phyloP scores from a whole-genome alignment of 2,329 filamentous ascomycete species.

The Fusarium decemcellulare region DNA sequence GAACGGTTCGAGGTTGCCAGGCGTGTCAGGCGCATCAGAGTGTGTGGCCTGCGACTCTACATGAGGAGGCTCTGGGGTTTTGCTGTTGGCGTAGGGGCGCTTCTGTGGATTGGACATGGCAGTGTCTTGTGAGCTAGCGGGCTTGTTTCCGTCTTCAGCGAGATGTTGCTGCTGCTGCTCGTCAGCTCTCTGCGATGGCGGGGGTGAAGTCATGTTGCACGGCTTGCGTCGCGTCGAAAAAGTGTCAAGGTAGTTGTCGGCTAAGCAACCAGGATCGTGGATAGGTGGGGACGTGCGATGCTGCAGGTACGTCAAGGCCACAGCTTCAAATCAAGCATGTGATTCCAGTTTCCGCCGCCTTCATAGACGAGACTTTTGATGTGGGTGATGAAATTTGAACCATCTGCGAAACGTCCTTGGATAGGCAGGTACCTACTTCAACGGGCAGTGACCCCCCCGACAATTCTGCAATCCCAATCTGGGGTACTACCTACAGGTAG shows the following conservation, averaged over 20 bases:
- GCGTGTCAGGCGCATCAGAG: slow-evolving; percentile 62
- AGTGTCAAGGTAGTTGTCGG: slow-evolving; percentile 32
- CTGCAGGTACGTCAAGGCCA: slow-evolving; percentile 2
- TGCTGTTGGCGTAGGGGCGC: slow-evolving; percentile 40
- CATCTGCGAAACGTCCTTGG: not conserved
- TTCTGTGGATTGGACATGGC: slow-evolving; percentile 42
- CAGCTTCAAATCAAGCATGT: not conserved
- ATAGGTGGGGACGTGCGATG: slow-evolving; percentile 15
- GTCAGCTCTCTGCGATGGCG: slow-evolving; percentile 32
- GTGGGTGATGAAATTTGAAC: too few species aligned
- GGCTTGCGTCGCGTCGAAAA: slow-evolving; percentile 21
- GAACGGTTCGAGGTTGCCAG: slow-evolving; percentile 69
- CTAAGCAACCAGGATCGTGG: slow-evolving; percentile 39
- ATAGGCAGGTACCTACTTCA: not conserved
- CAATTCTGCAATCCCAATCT: too few species aligned
- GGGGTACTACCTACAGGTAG: too few species aligned
- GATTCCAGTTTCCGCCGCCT: not conserved
- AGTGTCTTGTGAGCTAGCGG: slow-evolving; percentile 27
- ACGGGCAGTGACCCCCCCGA: too few species aligned
- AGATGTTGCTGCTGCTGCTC: slow-evolving; percentile 25
- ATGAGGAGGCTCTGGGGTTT: slow-evolving; percentile 58
- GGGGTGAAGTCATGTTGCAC: slow-evolving; percentile 38
- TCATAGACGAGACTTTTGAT: not conserved
- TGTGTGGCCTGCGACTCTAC: slow-evolving; percentile 50
- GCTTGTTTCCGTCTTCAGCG: slow-evolving; percentile 26